Conservation (phyloP, 2,329 filamentous ascomycete genomes). For the Verticillium albo-atrum region DNA sequence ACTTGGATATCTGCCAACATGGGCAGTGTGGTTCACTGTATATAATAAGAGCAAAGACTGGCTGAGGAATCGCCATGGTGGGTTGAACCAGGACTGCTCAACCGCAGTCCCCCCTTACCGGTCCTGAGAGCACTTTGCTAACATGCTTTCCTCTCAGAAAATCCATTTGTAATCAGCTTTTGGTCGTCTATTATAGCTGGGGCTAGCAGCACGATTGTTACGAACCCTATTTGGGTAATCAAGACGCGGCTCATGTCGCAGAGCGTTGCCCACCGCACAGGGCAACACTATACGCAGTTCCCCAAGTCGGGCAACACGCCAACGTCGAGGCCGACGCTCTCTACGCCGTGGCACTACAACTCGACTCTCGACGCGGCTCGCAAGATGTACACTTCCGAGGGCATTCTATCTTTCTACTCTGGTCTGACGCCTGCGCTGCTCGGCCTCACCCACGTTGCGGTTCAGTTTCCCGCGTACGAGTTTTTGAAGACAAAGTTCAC, state of each 20-base stretch:
- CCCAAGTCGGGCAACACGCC: conserved; percentile 49
- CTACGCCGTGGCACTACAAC: conserved; percentile 84
- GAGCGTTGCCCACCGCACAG: conserved; percentile 49
- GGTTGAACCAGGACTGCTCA: background rate
- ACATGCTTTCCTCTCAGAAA: conserved; percentile 45
- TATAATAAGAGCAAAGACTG: conserved; percentile 85
- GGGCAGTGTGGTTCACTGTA: conserved; percentile 96
- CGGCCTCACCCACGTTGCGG: conserved; percentile 89
- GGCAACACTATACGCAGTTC: conserved; percentile 38
- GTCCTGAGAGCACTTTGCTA: background rate
- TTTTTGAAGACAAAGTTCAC: conserved; percentile 89
- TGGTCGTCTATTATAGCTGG: conserved; percentile 90
- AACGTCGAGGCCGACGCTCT: conserved; percentile 49
- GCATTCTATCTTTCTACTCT: conserved; percentile 87
- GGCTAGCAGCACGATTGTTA: conserved; percentile 86
- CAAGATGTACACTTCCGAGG: conserved; percentile 94
- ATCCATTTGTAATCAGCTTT: conserved; percentile 73
- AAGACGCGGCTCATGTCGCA: conserved; percentile 98
- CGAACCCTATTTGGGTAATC: conserved; percentile 99
- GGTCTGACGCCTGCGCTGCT: conserved; percentile 88
- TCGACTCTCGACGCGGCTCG: conserved; percentile 86
- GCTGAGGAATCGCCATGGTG: conserved; percentile 64
- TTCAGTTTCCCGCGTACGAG: conserved; percentile 96
- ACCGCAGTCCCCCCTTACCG: background rate
- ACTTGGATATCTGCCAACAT: conserved; percentile 91